Conservation (phyloP, 2,329 filamentous ascomycete genomes). For the Aspergillus jensenii region DNA sequence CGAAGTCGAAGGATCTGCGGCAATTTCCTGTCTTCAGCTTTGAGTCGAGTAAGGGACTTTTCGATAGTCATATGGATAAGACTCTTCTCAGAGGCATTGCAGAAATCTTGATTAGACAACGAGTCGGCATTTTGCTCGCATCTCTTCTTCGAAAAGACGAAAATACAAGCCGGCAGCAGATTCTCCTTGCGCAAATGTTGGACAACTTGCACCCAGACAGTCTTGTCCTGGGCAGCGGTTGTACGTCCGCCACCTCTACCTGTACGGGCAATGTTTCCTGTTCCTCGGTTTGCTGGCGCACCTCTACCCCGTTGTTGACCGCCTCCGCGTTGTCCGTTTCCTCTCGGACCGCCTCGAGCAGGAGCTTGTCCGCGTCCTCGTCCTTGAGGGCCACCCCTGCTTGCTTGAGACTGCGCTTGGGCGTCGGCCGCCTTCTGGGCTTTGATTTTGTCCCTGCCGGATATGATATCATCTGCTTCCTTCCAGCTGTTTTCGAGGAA, state of each 20-base stretch:
- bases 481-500: slow-evolving; percentile 96
- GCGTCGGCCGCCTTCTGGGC: slow-evolving; percentile 52
- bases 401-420: slow-evolving; percentile 52
- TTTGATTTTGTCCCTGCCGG: slow-evolving; percentile 76
- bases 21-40: slow-evolving; percentile 83
- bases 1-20: slow-evolving; percentile 88
- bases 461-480: slow-evolving; percentile 78
- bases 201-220: slow-evolving; percentile 93
- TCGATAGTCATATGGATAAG: slow-evolving; percentile 97
- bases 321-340: slow-evolving; percentile 45
- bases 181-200: slow-evolving; percentile 85
- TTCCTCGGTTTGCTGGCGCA: slow-evolving; percentile 57
- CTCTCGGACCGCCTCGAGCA: slow-evolving; percentile 39
- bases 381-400: slow-evolving; percentile 56
- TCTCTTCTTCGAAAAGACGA: slow-evolving; percentile 97
- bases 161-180: slow-evolving; percentile 89
- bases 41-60: slow-evolving; percentile 86
- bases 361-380: slow-evolving; percentile 54
- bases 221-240: slow-evolving; percentile 90
- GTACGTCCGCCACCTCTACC: slow-evolving; percentile 84
- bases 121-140: slow-evolving; percentile 98
- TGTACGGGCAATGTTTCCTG: slow-evolving; percentile 85
- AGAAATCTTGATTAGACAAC: slow-evolving; percentile 91
- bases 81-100: slow-evolving; percentile 90
- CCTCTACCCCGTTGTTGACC: slow-evolving; percentile 57